Evolutionary conservation across 352 stramenopile species (phyloP), one percentile per base, ranked within the genome.

Genomic region (Globisporangium megalacanthum): DNA sequence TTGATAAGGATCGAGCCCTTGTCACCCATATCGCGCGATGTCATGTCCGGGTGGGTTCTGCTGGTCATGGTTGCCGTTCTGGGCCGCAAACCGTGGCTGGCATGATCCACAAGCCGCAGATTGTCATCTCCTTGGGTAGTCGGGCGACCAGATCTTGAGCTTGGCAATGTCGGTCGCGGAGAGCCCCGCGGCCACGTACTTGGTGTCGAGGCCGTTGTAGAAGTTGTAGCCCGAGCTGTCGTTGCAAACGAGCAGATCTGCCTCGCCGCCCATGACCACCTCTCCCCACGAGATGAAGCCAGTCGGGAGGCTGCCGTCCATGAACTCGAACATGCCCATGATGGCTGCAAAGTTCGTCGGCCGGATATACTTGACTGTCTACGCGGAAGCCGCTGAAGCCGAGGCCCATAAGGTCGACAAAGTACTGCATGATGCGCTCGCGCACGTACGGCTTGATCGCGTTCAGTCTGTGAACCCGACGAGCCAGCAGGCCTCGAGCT

Each of bases 51-150:
- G 46, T 61, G 68, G 62, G 46, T 61, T 68, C 50, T 91, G 77
- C 53, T 91, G 81, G 65, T 91, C 79, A 54, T 84, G 73, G 56
- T 89, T 77, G 29, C 88, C 81, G 59, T 89, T 91, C 56, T 91
- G 81, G 9, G 89, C 68, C 44, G 86, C 81, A 20, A 88, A 86
- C 1, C 81, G 71, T n/a, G 73, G 73, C 1, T 19, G 76, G 73
- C 14, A 90, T 41, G 51, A 86, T 79, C 73, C 80, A 90, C n/a
- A 62, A 78, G 17, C 75, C 77, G 33, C 75, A 85, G 20, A 75
- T 59, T 2, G 77, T 75, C 53, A 76, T 68, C 11, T 75, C 55
- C 39, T 73, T 8, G 81, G 79, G 64, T 89, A 91, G 45, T 87
- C 81, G 0, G 66, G 80, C 46, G 77, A 87, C 81, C 77, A 91